Base-by-base conservation (phyloP, 306 rosid genomes). In the Medicago lupulina region DNA sequence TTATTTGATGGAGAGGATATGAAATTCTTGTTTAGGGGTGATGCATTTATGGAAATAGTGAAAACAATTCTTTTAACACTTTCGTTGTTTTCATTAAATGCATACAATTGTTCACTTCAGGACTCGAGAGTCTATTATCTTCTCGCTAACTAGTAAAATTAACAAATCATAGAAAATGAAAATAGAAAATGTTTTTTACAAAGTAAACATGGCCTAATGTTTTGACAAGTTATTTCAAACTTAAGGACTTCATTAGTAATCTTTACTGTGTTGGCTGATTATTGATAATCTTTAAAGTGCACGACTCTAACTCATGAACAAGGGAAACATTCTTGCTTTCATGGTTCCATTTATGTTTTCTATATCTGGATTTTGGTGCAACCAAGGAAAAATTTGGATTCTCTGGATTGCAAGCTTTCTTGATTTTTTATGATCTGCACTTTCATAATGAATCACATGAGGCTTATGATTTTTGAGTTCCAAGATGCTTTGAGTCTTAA, bases 241-340 rank as follows among this genome's bases (percentile, higher is more conserved):
- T 31, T 62, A 62, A 3, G 17, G 60, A 75, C 59, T 74, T 74
- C 57, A 46, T 50, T 28, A 28, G 31, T 28, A 4, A 34, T 34
- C 38, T 34, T 34, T 34, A 70, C 57, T n/a, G 39, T 63, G 53
- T 71, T 65, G 46, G 65, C 63, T 34, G 14, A 70, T 63, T 63
- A 70, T 44, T 55, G 31, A 54, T 16, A 31, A 46, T 41, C 76
- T 76, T 11, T 63, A 17, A 17, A 51, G 47, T 39, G 43, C 9
- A 25, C 18, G 60, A 18, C 38, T 47, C 28, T 9, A 41, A 31
- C 18, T 25, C 49, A 23, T 47, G 51, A 66, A 66, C 49, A 65
- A 23, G 41, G 66, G 38, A 38, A 54, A 12, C 38, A 25, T 76
- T 68, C 80, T 51, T 54, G 62, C 63, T 50, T 80, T 23, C 41